Evolutionary conservation across 1,284 basidiomycete genomes (phyloP), one percentile per base, ranked within the genome.

Genomic region (Cutaneotrichosporon daszewskae): DNA sequence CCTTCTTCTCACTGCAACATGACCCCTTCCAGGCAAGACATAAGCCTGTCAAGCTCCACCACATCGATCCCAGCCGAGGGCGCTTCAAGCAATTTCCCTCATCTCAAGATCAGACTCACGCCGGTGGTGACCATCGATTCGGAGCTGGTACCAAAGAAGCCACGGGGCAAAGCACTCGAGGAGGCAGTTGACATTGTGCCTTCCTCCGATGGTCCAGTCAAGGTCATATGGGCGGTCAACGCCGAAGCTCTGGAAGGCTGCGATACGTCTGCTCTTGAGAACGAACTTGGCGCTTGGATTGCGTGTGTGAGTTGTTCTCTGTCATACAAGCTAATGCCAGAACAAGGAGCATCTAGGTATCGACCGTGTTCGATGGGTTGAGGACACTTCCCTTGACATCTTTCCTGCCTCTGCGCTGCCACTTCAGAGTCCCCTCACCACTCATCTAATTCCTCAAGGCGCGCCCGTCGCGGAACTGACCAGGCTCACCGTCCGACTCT

Each of bases 151-250:
- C 46, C 54, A 3, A 18, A 27, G 14, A 33, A 31, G 8, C 22
- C 37, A 14, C 40, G 23, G 2, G 49, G 50, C 10, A 51, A 43
- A 31, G 41, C 42, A 1, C 25, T 60, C 2, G 60, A 62, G 34
- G 47, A 50, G 1, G 31, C 18, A 22, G 29, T 60, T 36, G 51
- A 58, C 37, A 41, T 57, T 5, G 39, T 58, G 1, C 37, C 53
- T 3, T 53, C 53, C 2, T 19, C 56, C 3, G 54, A 53, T 3
- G 54, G 49, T n/a, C 50, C 42, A 22, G 47, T 58, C n/a, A 3
- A 11, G 2, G 23, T 56, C n/a, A 12, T 27, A 1, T 50, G 43
- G 48, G 16, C 33, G 0, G 29, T 43, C 3, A 22, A 50, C 19
- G 18, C 43, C 4, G 17, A 10, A 8, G 18, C 20, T 9, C 32